These are phyloP conservation scores for Pinus taeda DNA, from an alignment of 75 land plant genomes.

Conservation along the genomic window DNA sequence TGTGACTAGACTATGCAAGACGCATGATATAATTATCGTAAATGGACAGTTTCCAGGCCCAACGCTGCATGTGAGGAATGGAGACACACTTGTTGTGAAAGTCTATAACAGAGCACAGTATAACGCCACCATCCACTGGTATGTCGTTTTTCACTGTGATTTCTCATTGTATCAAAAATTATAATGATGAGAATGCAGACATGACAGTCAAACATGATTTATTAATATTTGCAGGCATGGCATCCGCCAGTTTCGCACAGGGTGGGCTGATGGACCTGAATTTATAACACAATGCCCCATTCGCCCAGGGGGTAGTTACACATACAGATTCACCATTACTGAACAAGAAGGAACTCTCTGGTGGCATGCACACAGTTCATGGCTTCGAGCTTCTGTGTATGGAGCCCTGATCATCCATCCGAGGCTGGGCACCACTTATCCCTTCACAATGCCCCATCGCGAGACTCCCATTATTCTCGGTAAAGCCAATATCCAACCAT, in stretches of 20 bases:
- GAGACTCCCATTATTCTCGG: slow-evolving; percentile 12
- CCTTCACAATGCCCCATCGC: slow-evolving; percentile 8
- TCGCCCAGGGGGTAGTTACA: slow-evolving; percentile 10
- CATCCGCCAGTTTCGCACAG: slow-evolving; percentile 5
- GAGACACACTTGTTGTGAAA: slow-evolving; percentile 19
- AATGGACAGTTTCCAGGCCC: slow-evolving; percentile 34
- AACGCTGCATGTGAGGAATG: slow-evolving; percentile 25
- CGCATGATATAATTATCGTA: slow-evolving; percentile 8
- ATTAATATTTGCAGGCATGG: slow-evolving; percentile 16
- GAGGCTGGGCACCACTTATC: slow-evolving; percentile 14
- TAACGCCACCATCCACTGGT: slow-evolving; percentile 31
- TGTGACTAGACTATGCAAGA: slow-evolving; percentile 12
- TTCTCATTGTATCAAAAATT: not conserved
- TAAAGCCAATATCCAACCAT: not conserved
- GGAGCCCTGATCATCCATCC: slow-evolving; percentile 19
- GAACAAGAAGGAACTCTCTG: slow-evolving; percentile 22
- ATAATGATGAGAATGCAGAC: not conserved
- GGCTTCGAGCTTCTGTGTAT: slow-evolving; percentile 23
- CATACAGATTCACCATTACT: slow-evolving; percentile 13
- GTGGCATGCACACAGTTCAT: slow-evolving; percentile 24
- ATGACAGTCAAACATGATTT: not conserved
- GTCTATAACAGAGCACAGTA: slow-evolving; percentile 21
- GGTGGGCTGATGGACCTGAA: slow-evolving; percentile 22
- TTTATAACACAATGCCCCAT: slow-evolving; percentile 24
- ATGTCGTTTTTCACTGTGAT: not conserved